Conservation (phyloP, 495 filamentous ascomycete genomes). For the Xylaria venustula region DNA sequence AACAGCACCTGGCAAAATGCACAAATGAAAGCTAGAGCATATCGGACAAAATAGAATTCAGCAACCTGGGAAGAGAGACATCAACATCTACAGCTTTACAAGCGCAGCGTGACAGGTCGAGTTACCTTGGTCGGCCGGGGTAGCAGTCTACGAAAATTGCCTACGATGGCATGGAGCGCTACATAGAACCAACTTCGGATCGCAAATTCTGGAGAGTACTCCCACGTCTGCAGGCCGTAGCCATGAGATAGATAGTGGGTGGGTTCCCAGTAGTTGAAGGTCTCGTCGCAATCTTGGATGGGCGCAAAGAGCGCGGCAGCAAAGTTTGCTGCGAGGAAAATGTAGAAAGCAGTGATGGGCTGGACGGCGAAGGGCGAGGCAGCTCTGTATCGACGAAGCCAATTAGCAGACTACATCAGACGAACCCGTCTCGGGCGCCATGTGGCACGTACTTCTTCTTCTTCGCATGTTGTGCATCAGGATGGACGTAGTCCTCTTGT, state of each 20-base stretch:
- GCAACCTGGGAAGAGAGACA: slow-evolving; percentile 47
- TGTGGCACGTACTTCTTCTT: slow-evolving; percentile 36
- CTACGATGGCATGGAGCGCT: slow-evolving; percentile 73
- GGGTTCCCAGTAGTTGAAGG: slow-evolving; percentile 99
- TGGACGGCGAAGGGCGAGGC: slow-evolving; percentile 63
- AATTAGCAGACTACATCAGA: slow-evolving; percentile 8
- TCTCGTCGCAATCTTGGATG: slow-evolving; percentile 98
- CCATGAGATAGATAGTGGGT: slow-evolving; percentile 91
- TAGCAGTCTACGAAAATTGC: slow-evolving; percentile 61
- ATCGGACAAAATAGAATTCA: slow-evolving; percentile 86
- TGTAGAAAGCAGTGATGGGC: slow-evolving; percentile 71
- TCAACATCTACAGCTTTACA: not conserved
- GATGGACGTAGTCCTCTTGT: slow-evolving; percentile 37
- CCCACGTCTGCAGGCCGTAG: slow-evolving; percentile 96
- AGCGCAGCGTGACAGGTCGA: not conserved
- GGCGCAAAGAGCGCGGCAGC: slow-evolving; percentile 81
- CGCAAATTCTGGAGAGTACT: slow-evolving; percentile 93
- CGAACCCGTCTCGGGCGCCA: not conserved
- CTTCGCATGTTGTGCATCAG: slow-evolving; percentile 44
- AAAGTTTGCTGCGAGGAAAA: slow-evolving; percentile 69
- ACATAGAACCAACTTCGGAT: slow-evolving; percentile 97
- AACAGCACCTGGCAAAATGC: slow-evolving; percentile 78
- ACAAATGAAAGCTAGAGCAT: slow-evolving; percentile 69
- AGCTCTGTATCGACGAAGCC: slow-evolving; percentile 33
- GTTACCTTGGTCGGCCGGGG: slow-evolving; percentile 56